These are phyloP conservation scores for Pogostemon cablin DNA, from an alignment of 257 asterid genomes.

Conservation along the genomic window DNA sequence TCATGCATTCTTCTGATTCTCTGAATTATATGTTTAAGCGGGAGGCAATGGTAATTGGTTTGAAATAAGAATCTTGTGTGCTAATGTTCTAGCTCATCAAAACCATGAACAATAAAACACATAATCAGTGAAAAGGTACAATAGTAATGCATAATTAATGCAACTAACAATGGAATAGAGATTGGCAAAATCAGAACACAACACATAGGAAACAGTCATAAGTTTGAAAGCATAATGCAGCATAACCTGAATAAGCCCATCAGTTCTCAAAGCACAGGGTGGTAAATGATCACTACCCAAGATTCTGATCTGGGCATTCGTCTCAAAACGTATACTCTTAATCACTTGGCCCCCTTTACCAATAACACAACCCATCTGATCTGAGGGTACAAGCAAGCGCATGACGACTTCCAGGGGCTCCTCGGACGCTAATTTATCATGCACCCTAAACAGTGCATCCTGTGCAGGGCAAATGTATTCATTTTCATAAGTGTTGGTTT, in stretches of 20 bases:
- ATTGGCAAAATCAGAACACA: neutral
- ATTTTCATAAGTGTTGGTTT: constrained; percentile 65
- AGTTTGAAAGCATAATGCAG: neutral
- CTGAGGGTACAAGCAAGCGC: constrained; percentile 57
- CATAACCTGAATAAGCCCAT: constrained; percentile 83
- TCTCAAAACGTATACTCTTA: constrained; percentile 51
- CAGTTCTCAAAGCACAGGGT: constrained; percentile 85
- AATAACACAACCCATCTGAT: constrained; percentile 60
- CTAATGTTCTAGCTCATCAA: neutral
- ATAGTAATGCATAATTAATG: neutral
- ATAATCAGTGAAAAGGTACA: constrained; percentile 5
- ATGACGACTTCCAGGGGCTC: constrained; percentile 53
- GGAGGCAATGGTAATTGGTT: neutral
- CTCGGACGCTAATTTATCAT: constrained; percentile 60
- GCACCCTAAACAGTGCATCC: constrained; percentile 86
- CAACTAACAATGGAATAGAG: constrained; percentile 15
- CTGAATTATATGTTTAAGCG: too few relatives aligned
- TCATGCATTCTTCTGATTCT: too few relatives aligned
- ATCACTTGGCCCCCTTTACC: constrained; percentile 62
- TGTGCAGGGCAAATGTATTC: constrained; percentile 76
- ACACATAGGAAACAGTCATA: constrained; percentile 6
- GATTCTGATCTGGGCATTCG: constrained; percentile 78
- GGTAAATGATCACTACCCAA: constrained; percentile 84
- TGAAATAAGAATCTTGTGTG: constrained; percentile 8
- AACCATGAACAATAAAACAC: constrained; percentile 14